Percentiles rank a stretch among this genome's conserved stretches.
These are phyloP conservation scores for Claviceps africana DNA, from an alignment of 2,329 filamentous ascomycete genomes.

Conservation along the genomic window DNA sequence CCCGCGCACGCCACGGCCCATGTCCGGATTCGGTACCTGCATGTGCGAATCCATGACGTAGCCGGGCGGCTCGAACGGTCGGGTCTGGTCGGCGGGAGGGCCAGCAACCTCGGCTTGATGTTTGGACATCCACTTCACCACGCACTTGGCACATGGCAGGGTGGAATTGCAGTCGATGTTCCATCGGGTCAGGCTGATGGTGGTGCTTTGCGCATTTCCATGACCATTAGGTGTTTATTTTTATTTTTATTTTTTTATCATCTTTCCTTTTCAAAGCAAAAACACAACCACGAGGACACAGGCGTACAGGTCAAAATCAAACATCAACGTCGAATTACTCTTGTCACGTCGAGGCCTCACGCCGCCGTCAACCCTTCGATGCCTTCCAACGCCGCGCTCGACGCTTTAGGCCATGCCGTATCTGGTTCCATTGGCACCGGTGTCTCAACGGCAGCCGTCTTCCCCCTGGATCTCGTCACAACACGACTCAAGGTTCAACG, in stretches of 20 bases:
- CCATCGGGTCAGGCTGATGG: too few species aligned
- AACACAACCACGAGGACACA: neutral
- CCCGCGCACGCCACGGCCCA: neutral
- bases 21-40: neutral
- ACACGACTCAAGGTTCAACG: conserved; percentile 71
- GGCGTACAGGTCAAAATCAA: neutral
- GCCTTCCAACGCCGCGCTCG: conserved; percentile 33
- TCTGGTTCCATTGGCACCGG: conserved; percentile 69
- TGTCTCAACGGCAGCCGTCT: conserved; percentile 63
- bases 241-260: too few species aligned
- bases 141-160: neutral
- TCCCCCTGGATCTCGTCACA: conserved; percentile 70
- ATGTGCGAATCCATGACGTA: neutral
- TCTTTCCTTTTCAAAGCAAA: neutral
- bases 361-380: conserved; percentile 6
- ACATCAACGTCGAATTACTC: neutral
- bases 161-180: too few species aligned
- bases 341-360: neutral
- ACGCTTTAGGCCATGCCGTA: conserved; percentile 67
- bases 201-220: too few species aligned
- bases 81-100: neutral
- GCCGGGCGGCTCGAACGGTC: neutral
- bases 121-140: neutral
- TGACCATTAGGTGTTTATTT: too few species aligned
- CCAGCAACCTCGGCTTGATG: neutral